Base-by-base conservation (phyloP, 768 basidiomycete genomes). In the Tephrocybe sp. region DNA sequence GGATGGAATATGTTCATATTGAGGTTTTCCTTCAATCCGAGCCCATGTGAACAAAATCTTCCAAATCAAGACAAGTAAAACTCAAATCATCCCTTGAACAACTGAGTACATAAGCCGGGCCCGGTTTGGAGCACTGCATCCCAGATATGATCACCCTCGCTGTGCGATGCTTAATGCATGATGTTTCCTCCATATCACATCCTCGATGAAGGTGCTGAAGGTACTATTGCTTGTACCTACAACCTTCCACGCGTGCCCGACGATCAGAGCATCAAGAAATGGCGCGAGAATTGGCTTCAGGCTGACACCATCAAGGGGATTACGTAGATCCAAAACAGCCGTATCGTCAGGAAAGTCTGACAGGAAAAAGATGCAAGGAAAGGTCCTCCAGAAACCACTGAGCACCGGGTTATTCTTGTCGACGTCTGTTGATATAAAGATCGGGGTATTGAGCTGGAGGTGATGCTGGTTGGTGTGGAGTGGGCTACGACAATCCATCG, bases 141-240 rank as follows among this genome's bases (percentile, higher is more conserved):
- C 46, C 25, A 24, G 18, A 22, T 27, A 12, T n/a, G n/a, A n/a
- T 57, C 61, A 77, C 11, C 80, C 79, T 50, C 79, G 68, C 50
- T 78, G 67, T 9, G 75, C 68, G 24, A 85, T 79, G 27, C 69
- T 66, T 57, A 69, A 67, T 0, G 73, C 74, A 57, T 83, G 83
- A 62, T 78, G 76, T 43, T 62, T 72, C 59, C 76, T 70, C 84
- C 86, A 87, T 53, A 91, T 59, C 21, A 88, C 78, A 50, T 88
- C 83, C 49, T 72, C 67, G 16, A 87, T 76, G 54, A 83, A 92
- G 45, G 71, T 66, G 62, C 85, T 86, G 56, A 89, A 91, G 24
- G 90, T 91, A 58, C 87, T 90, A 47, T 78, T 77, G 46, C 80
- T 77, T 11, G 88, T 92, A 1, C 86, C 87, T 0, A 84, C 78